These are phyloP conservation scores for sweet orange (Citrus sinensis) DNA, from an alignment of 345 rosid species.

Conservation along the genomic window DNA sequence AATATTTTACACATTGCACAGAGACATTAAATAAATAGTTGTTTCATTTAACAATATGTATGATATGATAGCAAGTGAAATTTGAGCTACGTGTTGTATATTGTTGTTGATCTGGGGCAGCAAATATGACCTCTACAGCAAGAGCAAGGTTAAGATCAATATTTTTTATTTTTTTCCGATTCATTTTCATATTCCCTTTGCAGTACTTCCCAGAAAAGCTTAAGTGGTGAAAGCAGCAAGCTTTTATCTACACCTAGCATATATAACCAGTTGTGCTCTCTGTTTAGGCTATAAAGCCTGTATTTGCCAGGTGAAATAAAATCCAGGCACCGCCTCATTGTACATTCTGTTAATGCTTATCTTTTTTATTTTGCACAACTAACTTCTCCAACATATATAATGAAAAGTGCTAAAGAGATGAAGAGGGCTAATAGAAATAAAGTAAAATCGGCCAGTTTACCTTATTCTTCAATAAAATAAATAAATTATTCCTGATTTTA, in stretches of 20 bases:
- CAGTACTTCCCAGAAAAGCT: slow-evolving; percentile 33
- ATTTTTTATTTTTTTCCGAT: background rate
- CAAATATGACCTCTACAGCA: slow-evolving; percentile 69
- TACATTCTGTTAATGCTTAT: too few relatives aligned
- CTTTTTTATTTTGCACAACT: too few relatives aligned
- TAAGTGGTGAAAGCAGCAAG: slow-evolving; percentile 23
- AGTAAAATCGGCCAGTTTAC: too few relatives aligned
- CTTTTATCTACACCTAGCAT: background rate
- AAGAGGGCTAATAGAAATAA: too few relatives aligned
- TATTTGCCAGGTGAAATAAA: background rate
- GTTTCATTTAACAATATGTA: too few relatives aligned
- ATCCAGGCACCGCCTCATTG: background rate
- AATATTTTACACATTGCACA: background rate
- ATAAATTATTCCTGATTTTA: too few relatives aligned
- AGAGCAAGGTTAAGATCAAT: slow-evolving; percentile 42
- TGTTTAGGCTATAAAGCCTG: background rate
- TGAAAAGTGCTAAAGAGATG: too few relatives aligned
- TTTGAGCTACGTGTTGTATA: background rate
- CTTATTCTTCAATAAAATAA: too few relatives aligned
- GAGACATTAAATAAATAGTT: background rate
- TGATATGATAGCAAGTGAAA: background rate
- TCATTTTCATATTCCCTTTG: background rate
- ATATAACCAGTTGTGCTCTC: background rate
- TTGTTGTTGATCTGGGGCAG: slow-evolving; percentile 22
- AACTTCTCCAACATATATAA: too few relatives aligned